phyloP scores from a whole-genome alignment of 257 asterid genomes.

The Galeopsis tetrahit region DNA sequence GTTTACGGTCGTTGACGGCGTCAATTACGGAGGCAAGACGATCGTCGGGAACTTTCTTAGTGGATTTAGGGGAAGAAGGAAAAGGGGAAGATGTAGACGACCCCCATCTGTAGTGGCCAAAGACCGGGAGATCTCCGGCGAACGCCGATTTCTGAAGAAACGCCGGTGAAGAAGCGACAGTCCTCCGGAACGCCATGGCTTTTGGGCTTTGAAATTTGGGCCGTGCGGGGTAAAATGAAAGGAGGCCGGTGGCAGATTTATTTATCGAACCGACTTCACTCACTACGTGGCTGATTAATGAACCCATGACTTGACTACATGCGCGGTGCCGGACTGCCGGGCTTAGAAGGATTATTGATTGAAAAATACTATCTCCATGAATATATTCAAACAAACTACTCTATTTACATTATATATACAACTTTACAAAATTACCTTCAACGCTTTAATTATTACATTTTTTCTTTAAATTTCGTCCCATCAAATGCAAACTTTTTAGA shows the following conservation, averaged over 20 bases:
- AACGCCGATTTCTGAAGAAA: conserved; percentile 28
- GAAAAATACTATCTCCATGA: too few relatives aligned
- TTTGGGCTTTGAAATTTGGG: conserved; percentile 32
- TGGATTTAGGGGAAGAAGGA: conserved; percentile 39
- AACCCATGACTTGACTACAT: conserved; percentile 13
- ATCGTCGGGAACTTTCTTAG: conserved; percentile 46
- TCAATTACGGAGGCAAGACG: conserved; percentile 84
- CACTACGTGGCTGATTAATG: conserved; percentile 26
- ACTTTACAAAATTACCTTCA: too few relatives aligned
- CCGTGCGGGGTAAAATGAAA: background rate
- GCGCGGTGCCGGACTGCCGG: too few relatives aligned
- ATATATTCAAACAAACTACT: too few relatives aligned
- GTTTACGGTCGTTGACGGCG: conserved; percentile 78
- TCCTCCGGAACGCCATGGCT: conserved; percentile 62
- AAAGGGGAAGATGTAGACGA: conserved; percentile 46
- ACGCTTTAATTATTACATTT: too few relatives aligned
- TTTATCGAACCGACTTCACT: conserved; percentile 13
- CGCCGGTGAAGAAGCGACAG: conserved; percentile 39
- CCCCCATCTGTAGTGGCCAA: conserved; percentile 36
- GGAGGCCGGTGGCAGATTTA: conserved; percentile 4
- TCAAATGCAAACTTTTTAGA: too few relatives aligned
- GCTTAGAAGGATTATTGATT: too few relatives aligned
- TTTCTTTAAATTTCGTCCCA: too few relatives aligned
- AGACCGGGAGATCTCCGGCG: conserved; percentile 28
- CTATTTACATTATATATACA: too few relatives aligned